Conservation (phyloP, 108 stramenopile species). For the Chaetoceros muelleri region DNA sequence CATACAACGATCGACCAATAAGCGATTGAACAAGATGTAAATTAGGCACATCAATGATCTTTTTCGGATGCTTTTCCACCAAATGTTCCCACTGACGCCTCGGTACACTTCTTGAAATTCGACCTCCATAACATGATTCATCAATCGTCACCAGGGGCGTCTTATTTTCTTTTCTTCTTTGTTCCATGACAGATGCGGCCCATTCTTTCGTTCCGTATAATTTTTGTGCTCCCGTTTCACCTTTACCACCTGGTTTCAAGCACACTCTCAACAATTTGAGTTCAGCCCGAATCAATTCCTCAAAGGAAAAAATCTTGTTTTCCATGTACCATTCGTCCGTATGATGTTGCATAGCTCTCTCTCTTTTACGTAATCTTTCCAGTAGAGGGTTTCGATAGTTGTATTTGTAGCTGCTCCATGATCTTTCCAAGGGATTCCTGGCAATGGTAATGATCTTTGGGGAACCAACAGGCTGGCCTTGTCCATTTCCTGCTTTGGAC, state of each 20-base stretch:
- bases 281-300: constrained; percentile 70
- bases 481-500: neutral
- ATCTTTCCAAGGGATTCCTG: constrained; percentile 63
- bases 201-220: constrained; percentile 5
- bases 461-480: neutral
- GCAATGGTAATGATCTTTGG: constrained; percentile 56
- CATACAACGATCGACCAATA: constrained; percentile 63
- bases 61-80: constrained; percentile 36
- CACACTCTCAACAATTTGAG: constrained; percentile 42
- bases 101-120: constrained; percentile 27
- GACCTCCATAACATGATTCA: constrained; percentile 48
- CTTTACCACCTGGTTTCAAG: constrained; percentile 30
- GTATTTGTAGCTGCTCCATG: constrained; percentile 66
- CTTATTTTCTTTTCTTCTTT: constrained; percentile 20
- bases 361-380: constrained; percentile 21
- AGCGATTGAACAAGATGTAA: constrained; percentile 53
- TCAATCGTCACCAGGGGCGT: constrained; percentile 59
- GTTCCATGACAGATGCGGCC: constrained; percentile 16
- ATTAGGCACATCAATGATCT: constrained; percentile 37
- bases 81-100: constrained; percentile 57
- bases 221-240: constrained; percentile 12
- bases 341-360: constrained; percentile 4
- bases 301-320: constrained; percentile 52
- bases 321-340: constrained; percentile 36
- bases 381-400: constrained; percentile 63